Conservation (phyloP, 768 basidiomycete species). For the Calocybe indica region DNA sequence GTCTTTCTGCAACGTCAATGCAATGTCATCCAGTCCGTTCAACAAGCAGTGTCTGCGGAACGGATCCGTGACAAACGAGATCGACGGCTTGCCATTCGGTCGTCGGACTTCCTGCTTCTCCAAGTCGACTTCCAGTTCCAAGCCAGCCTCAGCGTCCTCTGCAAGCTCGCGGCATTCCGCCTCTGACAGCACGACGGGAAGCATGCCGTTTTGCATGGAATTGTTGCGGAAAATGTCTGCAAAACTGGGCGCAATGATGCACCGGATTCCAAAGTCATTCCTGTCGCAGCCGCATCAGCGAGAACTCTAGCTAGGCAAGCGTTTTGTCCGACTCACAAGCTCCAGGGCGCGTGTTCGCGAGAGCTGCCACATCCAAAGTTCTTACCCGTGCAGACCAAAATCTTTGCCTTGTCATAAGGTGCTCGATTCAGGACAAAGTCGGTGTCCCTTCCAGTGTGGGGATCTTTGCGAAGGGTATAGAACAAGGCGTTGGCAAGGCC, state of each 20-base stretch:
- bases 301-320: neutral
- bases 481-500: slow-evolving; percentile 82
- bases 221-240: slow-evolving; percentile 90
- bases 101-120: slow-evolving; percentile 77
- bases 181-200: slow-evolving; percentile 68
- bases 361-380: slow-evolving; percentile 93
- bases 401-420: slow-evolving; percentile 70
- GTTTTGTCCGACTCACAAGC: slow-evolving; percentile 46
- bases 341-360: slow-evolving; percentile 89
- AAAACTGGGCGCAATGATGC: slow-evolving; percentile 83
- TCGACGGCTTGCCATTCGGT: slow-evolving; percentile 60
- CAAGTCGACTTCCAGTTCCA: slow-evolving; percentile 80
- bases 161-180: slow-evolving; percentile 68
- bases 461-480: slow-evolving; percentile 73
- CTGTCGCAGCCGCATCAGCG: slow-evolving; percentile 23
- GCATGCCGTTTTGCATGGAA: slow-evolving; percentile 91
- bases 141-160: slow-evolving; percentile 68
- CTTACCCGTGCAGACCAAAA: slow-evolving; percentile 77
- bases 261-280: slow-evolving; percentile 87
- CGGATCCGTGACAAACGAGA: slow-evolving; percentile 77
- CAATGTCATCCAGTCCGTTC: slow-evolving; percentile 96
- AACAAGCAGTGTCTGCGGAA: slow-evolving; percentile 93
- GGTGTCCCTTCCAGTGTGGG: slow-evolving; percentile 72
- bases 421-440: slow-evolving; percentile 81
- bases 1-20: slow-evolving; percentile 81